Percentiles rank a stretch among this genome's conserved stretches.
Conservation (phyloP, 306 rosid species). For the Rubus parviflorus region DNA sequence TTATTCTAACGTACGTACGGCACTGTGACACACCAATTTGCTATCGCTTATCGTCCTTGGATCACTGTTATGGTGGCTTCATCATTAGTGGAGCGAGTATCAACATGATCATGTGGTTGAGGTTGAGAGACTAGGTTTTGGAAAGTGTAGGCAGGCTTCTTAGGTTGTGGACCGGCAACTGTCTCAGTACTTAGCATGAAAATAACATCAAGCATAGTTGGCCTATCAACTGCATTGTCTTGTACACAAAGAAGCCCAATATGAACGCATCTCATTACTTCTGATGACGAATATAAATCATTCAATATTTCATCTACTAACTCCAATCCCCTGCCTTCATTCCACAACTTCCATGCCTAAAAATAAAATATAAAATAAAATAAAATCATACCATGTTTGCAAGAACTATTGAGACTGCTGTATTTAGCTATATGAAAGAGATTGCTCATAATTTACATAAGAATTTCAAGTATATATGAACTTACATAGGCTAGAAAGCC, state of each 20-base stretch:
- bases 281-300: not conserved
- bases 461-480: no score
- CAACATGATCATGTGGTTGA: not conserved
- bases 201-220: constrained; percentile 19
- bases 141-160: constrained; percentile 11
- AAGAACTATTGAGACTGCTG: no score
- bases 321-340: constrained; percentile 9
- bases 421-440: no score
- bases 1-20: no score
- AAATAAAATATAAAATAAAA: not conserved
- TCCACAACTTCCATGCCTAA: constrained; percentile 28
- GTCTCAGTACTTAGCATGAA: constrained; percentile 14
- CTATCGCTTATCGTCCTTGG: constrained; percentile 1
- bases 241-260: constrained; percentile 30
- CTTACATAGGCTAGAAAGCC: constrained; percentile 36
- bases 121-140: not conserved
- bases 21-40: no score
- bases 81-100: not conserved
- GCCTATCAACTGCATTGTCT: constrained; percentile 16
- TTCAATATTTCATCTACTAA: constrained; percentile 3
- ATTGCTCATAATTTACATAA: no score
- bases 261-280: constrained; percentile 18
- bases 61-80: constrained; percentile 5
- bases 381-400: no score
- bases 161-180: constrained; percentile 9